Evolutionary conservation across 1,284 basidiomycete species (phyloP).

Genomic region (Cutaneotrichosporon cyanovorans): DNA sequence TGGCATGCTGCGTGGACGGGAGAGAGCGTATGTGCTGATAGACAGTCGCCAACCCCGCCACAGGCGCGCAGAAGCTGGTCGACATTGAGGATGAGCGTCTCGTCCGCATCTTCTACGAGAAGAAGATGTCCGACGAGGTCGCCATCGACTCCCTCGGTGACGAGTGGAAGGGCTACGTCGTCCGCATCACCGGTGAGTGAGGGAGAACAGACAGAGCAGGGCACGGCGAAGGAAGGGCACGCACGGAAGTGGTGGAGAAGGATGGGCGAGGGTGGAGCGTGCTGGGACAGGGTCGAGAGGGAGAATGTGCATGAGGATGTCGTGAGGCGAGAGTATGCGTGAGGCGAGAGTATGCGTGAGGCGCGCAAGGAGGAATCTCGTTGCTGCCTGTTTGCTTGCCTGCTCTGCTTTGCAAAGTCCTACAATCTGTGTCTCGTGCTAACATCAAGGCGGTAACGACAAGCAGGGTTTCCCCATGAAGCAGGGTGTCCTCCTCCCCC

Average conservation of each 20-base stretch:
- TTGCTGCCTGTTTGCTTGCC: no score
- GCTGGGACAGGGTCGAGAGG: no score
- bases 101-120: conserved; percentile 84
- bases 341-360: conserved; percentile 64
- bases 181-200: conserved; percentile 80
- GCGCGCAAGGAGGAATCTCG: no score
- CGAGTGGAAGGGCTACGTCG: conserved; percentile 95
- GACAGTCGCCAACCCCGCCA: conserved; percentile 93
- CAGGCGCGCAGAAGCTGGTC: conserved; percentile 93
- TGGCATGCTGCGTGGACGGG: no score
- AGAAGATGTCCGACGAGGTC: conserved; percentile 93
- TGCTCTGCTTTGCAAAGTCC: no score
- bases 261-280: no score
- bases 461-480: conserved; percentile 63
- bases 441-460: conserved; percentile 41
- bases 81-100: conserved; percentile 86
- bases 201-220: not conserved
- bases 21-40: conserved; percentile 57
- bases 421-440: no score
- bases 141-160: conserved; percentile 60
- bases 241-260: no score
- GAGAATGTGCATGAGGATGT: not conserved
- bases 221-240: not conserved
- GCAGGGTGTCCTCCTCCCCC: conserved; percentile 91
- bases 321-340: conserved; percentile 31